A percentile compares a stretch with the other conserved stretches of the same genome.
These are phyloP conservation scores for Rugonectria rugulosa DNA, from an alignment of 2,329 filamentous ascomycete species.

Conservation along the genomic window DNA sequence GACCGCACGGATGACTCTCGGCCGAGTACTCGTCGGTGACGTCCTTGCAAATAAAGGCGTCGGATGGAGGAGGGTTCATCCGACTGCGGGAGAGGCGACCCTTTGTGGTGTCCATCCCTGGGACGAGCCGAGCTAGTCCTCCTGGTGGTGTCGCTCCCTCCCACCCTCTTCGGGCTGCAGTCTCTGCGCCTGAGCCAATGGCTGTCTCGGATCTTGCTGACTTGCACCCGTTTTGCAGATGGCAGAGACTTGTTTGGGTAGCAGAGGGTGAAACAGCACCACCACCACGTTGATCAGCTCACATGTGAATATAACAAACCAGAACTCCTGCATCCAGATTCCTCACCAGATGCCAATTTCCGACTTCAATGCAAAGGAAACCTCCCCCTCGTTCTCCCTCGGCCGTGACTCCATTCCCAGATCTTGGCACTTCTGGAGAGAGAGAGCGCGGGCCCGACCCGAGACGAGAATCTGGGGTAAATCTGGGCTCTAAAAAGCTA, in stretches of 20 bases:
- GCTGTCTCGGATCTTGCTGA: not conserved
- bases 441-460: constrained; percentile 15
- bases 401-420: not conserved
- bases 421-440: not conserved
- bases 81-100: not conserved
- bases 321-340: not conserved
- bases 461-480: constrained; percentile 20
- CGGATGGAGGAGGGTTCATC: constrained; percentile 18
- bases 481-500: constrained; percentile 1
- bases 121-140: too few relatives aligned
- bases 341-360: too few relatives aligned
- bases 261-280: too few relatives aligned
- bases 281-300: too few relatives aligned
- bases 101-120: not conserved
- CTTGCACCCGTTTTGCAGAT: not conserved
- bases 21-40: not conserved
- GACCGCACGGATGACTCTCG: constrained; percentile 4
- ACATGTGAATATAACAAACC: not conserved
- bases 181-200: not conserved
- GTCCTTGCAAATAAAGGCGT: not conserved
- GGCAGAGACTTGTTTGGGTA: not conserved
- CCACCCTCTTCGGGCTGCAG: constrained; percentile 4
- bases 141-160: not conserved
- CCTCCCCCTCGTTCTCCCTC: not conserved
- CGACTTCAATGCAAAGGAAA: too few relatives aligned